These are phyloP conservation scores for Mycosphaerella sp. DNA, from an alignment of 2,329 filamentous ascomycete genomes.

Conservation along the genomic window DNA sequence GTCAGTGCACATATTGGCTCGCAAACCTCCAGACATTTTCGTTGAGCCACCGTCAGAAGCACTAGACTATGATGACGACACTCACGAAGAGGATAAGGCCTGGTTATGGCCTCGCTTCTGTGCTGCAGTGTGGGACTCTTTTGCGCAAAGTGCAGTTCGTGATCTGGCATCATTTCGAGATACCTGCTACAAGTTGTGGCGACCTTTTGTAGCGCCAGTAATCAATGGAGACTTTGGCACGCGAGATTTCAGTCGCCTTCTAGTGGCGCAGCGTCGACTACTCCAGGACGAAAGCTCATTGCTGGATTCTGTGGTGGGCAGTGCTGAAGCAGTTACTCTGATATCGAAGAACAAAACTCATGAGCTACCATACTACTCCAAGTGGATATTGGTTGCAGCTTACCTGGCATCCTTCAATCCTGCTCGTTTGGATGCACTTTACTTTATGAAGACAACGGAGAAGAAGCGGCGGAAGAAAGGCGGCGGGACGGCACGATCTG, in stretches of 20 bases:
- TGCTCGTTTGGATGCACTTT: slow-evolving; percentile 61
- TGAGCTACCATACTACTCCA: slow-evolving; percentile 62
- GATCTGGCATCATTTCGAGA: slow-evolving; percentile 67
- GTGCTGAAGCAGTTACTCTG: slow-evolving; percentile 8
- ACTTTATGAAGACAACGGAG: slow-evolving; percentile 66
- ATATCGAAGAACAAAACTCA: slow-evolving; percentile 30
- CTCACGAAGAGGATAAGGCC: slow-evolving; percentile 51
- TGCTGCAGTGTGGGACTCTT: slow-evolving; percentile 76
- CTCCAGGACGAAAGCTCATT: slow-evolving; percentile 69
- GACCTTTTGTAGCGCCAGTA: slow-evolving; percentile 73
- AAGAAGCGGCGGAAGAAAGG: slow-evolving; percentile 45
- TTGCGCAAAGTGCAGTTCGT: slow-evolving; percentile 72
- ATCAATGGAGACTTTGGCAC: slow-evolving; percentile 64
- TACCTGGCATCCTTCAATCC: slow-evolving; percentile 80
- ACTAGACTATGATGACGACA: slow-evolving; percentile 44
- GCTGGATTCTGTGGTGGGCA: slow-evolving; percentile 54
- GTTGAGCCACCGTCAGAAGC: slow-evolving; percentile 26
- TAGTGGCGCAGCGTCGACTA: slow-evolving; percentile 62
- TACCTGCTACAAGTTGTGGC: slow-evolving; percentile 72
- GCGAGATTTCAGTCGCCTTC: slow-evolving; percentile 76
- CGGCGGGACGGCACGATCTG: slow-evolving; percentile 37
- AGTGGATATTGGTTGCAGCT: slow-evolving; percentile 66
- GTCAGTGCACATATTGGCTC: slow-evolving; percentile 68
- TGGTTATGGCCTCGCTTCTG: slow-evolving; percentile 78
- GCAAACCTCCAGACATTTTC: slow-evolving; percentile 46